These are phyloP conservation scores for Psilocybe cyanescens DNA, from an alignment of 768 basidiomycete genomes.

Conservation along the genomic window DNA sequence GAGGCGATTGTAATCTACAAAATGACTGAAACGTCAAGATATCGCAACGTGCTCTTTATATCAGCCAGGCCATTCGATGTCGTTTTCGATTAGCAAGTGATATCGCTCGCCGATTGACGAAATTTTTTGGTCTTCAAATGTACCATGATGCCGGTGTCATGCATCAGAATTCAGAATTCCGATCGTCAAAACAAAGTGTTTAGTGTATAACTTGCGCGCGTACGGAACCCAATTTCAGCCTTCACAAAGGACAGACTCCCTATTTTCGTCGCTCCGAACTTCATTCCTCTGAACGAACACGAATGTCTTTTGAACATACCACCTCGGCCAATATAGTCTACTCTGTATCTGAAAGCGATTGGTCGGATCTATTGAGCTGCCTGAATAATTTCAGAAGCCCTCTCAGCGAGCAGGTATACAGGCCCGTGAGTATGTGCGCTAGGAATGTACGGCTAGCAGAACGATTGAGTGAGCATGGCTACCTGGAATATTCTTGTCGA, in stretches of 20 bases:
- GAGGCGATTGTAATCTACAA: too few relatives aligned
- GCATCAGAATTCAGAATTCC: too few relatives aligned
- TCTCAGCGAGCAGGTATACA: constrained; percentile 35
- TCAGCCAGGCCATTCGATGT: too few relatives aligned
- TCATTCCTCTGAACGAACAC: constrained; percentile 30
- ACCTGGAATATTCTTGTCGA: not conserved
- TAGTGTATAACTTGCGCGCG: too few relatives aligned
- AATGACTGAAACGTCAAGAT: too few relatives aligned
- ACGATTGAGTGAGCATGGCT: not conserved
- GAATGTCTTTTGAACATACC: constrained; percentile 34
- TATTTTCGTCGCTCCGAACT: constrained; percentile 51
- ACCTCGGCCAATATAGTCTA: constrained; percentile 57
- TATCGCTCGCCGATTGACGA: too few relatives aligned
- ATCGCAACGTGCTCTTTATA: too few relatives aligned
- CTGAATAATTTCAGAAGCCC: constrained; percentile 30
- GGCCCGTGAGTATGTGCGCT: constrained; percentile 36
- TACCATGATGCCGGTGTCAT: too few relatives aligned
- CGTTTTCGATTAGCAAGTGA: too few relatives aligned
- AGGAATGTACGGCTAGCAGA: constrained; percentile 10
- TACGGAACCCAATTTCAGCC: constrained; percentile 11
- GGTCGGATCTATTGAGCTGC: too few relatives aligned
- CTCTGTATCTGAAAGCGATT: constrained; percentile 44
- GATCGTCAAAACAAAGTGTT: too few relatives aligned
- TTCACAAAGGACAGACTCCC: constrained; percentile 14
- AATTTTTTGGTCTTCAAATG: too few relatives aligned